A percentile compares a stretch with the other conserved stretches of the same genome.
Conservation (phyloP, 2,329 filamentous ascomycete species). For the Diaporthe ilicicola region DNA sequence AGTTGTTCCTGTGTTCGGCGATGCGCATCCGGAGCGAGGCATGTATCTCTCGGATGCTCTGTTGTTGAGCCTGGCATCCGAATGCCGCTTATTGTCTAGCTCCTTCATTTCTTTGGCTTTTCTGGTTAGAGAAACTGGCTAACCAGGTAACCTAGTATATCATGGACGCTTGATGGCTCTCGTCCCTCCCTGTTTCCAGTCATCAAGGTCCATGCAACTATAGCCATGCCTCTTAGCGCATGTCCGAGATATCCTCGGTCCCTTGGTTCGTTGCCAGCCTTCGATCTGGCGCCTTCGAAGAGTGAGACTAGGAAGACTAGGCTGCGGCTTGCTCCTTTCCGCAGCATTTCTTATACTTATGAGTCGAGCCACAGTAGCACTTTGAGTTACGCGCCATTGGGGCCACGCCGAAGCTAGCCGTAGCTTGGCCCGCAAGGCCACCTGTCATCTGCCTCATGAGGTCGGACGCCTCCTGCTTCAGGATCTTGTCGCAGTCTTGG, state of each 20-base stretch:
- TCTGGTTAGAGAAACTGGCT: background rate
- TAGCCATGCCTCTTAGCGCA: background rate
- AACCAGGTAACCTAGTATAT: no score
- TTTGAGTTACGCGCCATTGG: conserved; percentile 31
- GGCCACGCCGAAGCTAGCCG: conserved; percentile 30
- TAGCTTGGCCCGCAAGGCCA: conserved; percentile 29
- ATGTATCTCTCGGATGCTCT: background rate
- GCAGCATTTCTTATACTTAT: conserved; percentile 34
- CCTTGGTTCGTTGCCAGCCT: background rate
- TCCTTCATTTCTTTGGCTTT: no score
- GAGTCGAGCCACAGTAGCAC: conserved; percentile 33
- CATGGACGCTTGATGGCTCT: background rate
- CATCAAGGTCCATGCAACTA: background rate
- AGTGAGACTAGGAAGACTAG: background rate
- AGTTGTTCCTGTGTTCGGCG: background rate
- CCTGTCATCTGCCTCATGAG: conserved; percentile 33
- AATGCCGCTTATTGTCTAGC: background rate
- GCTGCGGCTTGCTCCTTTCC: conserved; percentile 16
- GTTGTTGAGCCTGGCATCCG: background rate
- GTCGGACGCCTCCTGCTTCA: conserved; percentile 30
- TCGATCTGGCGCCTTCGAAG: background rate
- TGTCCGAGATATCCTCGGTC: background rate
- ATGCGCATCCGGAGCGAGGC: background rate
- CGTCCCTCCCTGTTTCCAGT: background rate
- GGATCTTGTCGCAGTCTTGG: conserved; percentile 15